Conservation (phyloP, 2,329 filamentous ascomycete genomes). For the Aspergillus sp. region DNA sequence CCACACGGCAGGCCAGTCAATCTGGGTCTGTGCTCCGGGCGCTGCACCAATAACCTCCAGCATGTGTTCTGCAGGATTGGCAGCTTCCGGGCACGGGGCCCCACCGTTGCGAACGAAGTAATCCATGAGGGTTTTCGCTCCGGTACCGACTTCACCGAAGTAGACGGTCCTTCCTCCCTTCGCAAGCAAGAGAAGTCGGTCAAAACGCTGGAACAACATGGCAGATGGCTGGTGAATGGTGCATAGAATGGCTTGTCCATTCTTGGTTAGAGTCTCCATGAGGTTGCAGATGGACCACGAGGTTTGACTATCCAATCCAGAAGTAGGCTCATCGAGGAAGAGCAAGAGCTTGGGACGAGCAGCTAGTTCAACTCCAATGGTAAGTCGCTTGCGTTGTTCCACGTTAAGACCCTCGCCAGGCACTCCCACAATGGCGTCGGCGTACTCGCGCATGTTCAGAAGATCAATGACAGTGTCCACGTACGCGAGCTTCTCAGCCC, state of each 20-base stretch:
- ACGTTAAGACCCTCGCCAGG: constrained; percentile 74
- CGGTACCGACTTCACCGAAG: constrained; percentile 66
- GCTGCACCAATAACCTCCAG: constrained; percentile 59
- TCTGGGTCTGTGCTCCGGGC: constrained; percentile 13
- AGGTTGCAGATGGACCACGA: constrained; percentile 87
- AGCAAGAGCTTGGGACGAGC: constrained; percentile 85
- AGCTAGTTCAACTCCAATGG: constrained; percentile 89
- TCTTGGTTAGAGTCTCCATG: constrained; percentile 82
- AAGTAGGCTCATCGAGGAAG: constrained; percentile 88
- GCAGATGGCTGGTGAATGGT: constrained; percentile 94
- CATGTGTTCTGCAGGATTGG: constrained; percentile 78
- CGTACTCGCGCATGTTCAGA: constrained; percentile 84
- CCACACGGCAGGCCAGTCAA: constrained; percentile 68
- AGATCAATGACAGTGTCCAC: constrained; percentile 87
- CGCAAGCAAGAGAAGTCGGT: constrained; percentile 65
- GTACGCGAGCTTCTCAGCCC: constrained; percentile 77
- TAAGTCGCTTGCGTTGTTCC: constrained; percentile 72
- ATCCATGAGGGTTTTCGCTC: constrained; percentile 60
- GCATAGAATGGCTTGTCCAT: constrained; percentile 85
- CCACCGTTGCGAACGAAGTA: constrained; percentile 69
- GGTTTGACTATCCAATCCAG: constrained; percentile 83
- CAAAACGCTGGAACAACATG: constrained; percentile 84
- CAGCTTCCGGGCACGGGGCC: constrained; percentile 59
- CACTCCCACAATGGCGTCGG: constrained; percentile 84
- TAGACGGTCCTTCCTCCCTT: constrained; percentile 69